Evolutionary conservation across 2,329 filamentous ascomycete genomes (phyloP).

Genomic region (Nemania diffusa): DNA sequence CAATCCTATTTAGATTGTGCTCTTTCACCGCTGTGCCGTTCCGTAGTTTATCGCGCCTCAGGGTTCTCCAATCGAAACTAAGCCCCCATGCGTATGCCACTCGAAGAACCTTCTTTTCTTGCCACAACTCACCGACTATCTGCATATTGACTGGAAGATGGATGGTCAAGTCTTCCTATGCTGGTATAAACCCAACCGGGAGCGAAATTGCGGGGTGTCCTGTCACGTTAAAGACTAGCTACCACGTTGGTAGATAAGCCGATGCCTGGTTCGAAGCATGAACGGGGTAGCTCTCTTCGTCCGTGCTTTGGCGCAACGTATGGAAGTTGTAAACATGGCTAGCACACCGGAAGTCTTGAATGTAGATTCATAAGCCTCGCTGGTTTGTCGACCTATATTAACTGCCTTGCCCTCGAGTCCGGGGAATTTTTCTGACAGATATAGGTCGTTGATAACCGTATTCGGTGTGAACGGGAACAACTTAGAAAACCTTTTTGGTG

Average conservation of each 20-base stretch:
- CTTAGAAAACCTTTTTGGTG: conserved; percentile 60
- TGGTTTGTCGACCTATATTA: conserved; percentile 59
- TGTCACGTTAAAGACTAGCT: conserved; percentile 66
- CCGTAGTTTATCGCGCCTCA: neutral
- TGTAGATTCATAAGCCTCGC: conserved; percentile 57
- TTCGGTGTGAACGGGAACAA: conserved; percentile 65
- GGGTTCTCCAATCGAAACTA: conserved; percentile 55
- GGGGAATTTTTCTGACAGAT: conserved; percentile 57
- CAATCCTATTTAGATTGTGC: neutral
- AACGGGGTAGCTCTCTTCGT: conserved; percentile 51
- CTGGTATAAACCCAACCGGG: conserved; percentile 59
- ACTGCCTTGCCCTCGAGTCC: conserved; percentile 58
- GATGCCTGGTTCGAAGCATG: conserved; percentile 61
- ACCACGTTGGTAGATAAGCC: conserved; percentile 62
- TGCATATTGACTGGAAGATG: conserved; percentile 64
- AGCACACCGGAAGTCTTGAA: conserved; percentile 57
- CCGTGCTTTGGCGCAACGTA: conserved; percentile 50
- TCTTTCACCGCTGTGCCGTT: neutral
- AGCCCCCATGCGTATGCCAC: conserved; percentile 60
- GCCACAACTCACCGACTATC: conserved; percentile 63
- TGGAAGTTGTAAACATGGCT: conserved; percentile 59
- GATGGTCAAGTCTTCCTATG: conserved; percentile 52
- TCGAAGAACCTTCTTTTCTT: conserved; percentile 58
- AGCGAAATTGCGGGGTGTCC: conserved; percentile 66
- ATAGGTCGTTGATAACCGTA: conserved; percentile 63